Evolutionary conservation across 495 filamentous ascomycete species (phyloP).

Genomic region (Baudoinia panamericana): DNA sequence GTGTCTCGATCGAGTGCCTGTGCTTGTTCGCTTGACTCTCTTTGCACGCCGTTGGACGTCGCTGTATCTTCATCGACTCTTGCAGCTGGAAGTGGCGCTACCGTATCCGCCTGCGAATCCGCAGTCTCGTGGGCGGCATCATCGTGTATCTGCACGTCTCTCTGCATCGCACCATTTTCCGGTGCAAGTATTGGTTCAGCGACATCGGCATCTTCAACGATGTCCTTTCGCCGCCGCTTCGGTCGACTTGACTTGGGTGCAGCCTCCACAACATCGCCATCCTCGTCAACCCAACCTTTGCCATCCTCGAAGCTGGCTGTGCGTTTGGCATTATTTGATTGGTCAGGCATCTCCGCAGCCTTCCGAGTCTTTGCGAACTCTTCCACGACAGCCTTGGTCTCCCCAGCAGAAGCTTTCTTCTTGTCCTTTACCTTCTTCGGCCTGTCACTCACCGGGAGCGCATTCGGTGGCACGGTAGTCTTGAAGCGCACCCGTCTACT

Average conservation of each 20-base stretch:
- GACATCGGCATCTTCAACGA: too few species aligned
- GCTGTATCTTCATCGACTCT: too few species aligned
- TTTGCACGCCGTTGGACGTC: too few species aligned
- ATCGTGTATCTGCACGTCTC: too few species aligned
- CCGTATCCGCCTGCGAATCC: too few species aligned
- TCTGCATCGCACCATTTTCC: too few species aligned
- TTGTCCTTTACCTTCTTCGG: conserved; percentile 38
- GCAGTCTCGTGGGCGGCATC: too few species aligned
- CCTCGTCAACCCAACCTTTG: conserved; percentile 76
- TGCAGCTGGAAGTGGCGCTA: too few species aligned
- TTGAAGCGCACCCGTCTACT: conserved; percentile 14
- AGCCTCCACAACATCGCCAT: conserved; percentile 61
- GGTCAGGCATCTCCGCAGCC: conserved; percentile 59
- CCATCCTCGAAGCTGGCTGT: conserved; percentile 52
- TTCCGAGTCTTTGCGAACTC: conserved; percentile 72
- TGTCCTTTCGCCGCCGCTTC: conserved; percentile 14
- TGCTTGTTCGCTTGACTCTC: too few species aligned
- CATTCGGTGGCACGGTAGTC: conserved; percentile 11
- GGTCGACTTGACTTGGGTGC: conserved; percentile 22
- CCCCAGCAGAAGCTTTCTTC: conserved; percentile 41
- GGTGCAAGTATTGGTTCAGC: too few species aligned
- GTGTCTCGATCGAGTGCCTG: too few species aligned
- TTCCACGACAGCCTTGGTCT: conserved; percentile 50
- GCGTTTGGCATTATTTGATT: conserved; percentile 31
- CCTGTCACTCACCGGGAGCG: not conserved